Percentiles rank a stretch among this genome's conserved stretches.
phyloP scores from a whole-genome alignment of 2,329 filamentous ascomycete genomes.

The Botrytis galanthina region DNA sequence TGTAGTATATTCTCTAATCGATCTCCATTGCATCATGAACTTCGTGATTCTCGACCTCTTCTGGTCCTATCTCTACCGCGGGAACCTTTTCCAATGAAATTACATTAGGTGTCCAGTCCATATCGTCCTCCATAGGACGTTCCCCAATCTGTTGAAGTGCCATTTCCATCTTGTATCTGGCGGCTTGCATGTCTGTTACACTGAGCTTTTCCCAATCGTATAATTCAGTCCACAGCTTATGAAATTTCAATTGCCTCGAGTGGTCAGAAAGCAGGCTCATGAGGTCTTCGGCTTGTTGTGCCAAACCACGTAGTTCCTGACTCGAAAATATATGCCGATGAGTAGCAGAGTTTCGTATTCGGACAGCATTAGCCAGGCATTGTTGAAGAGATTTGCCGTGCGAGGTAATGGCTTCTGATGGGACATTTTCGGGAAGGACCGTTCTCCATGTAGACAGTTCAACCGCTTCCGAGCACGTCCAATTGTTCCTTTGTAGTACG shows the following conservation, averaged over 20 bases:
- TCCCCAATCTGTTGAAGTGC: slow-evolving; percentile 36
- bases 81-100: slow-evolving; percentile 34
- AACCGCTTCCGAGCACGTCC: slow-evolving; percentile 36
- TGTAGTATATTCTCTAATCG: slow-evolving; percentile 21
- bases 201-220: slow-evolving; percentile 31
- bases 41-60: slow-evolving; percentile 19
- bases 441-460: slow-evolving; percentile 36
- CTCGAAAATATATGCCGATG: slow-evolving; percentile 37
- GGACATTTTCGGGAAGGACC: slow-evolving; percentile 29
- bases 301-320: slow-evolving; percentile 32
- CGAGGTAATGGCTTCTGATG: slow-evolving; percentile 27
- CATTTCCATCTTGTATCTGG: slow-evolving; percentile 29
- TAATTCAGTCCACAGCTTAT: slow-evolving; percentile 30
- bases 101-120: slow-evolving; percentile 39
- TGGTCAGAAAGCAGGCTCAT: slow-evolving; percentile 36
- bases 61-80: not conserved
- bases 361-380: slow-evolving; percentile 33
- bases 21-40: slow-evolving; percentile 34
- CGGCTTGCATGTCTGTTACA: slow-evolving; percentile 23
- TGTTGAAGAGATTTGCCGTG: slow-evolving; percentile 27
- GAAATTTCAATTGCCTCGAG: slow-evolving; percentile 33
- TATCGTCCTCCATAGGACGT: slow-evolving; percentile 35
- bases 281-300: slow-evolving; percentile 32
- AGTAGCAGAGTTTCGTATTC: slow-evolving; percentile 35
- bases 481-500: slow-evolving; percentile 28